Evolutionary conservation across 2,329 filamentous ascomycete genomes (phyloP).

Genomic region (Fusarium coicis): DNA sequence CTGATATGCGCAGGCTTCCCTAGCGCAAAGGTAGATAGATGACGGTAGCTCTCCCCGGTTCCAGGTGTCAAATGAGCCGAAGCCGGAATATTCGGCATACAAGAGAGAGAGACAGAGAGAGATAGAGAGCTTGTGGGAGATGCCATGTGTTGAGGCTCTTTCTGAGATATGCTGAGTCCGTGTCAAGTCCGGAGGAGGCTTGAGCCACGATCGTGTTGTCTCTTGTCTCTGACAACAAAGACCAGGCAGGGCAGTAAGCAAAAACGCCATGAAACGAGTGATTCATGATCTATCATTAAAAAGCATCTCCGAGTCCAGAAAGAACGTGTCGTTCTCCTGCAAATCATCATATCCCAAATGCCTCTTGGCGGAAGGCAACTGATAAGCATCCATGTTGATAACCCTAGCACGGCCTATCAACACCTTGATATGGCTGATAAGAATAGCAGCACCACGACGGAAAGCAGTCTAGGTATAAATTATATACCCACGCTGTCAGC

Average conservation of each 20-base stretch:
- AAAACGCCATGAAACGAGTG: not conserved
- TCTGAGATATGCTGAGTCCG: not conserved
- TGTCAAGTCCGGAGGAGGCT: not conserved
- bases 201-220: not conserved
- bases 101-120: not conserved
- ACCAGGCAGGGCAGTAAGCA: not conserved
- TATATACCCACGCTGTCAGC: conserved; percentile 6
- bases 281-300: conserved; percentile 17
- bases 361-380: conserved; percentile 19
- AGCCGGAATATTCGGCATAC: not conserved
- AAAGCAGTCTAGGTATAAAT: conserved; percentile 4
- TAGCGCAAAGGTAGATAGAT: conserved; percentile 26
- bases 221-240: not conserved
- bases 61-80: not conserved
- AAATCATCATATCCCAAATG: conserved; percentile 8
- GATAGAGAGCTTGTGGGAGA: not conserved
- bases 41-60: conserved; percentile 6
- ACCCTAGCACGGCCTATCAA: conserved; percentile 13
- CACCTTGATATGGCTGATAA: conserved; percentile 32
- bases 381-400: conserved; percentile 42
- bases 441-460: not conserved
- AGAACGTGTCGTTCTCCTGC: not conserved
- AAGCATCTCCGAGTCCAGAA: not conserved
- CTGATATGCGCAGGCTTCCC: conserved; percentile 23
- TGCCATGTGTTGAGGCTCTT: not conserved